Percentiles rank a stretch among this genome's conserved stretches.
Conservation (phyloP, 805 yeast species). For the Blastobotrys robertii region DNA sequence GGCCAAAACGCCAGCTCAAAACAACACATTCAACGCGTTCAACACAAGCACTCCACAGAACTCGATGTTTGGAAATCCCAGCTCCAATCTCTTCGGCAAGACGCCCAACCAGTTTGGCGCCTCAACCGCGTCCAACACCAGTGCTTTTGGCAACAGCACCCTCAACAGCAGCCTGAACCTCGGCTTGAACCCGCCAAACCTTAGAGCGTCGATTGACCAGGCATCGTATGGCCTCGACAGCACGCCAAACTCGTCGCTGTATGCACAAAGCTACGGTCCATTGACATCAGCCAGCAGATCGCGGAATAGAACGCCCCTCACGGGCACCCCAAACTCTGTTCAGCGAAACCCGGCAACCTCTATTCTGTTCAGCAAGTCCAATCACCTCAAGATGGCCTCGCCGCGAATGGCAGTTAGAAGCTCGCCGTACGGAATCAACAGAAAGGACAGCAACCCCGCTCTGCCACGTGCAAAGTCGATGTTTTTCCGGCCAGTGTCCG, state of each 20-base stretch:
- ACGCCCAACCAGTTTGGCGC: constrained; percentile 1
- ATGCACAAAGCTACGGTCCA: constrained; percentile 1
- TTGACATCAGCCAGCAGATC: constrained; percentile 5
- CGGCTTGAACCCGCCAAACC: neutral
- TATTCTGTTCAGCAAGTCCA: neutral
- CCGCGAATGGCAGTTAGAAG: constrained; percentile 5
- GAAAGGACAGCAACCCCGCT: neutral
- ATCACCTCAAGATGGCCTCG: constrained; percentile 10
- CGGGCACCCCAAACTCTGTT: constrained; percentile 1
- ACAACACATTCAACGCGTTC: constrained; percentile 6
- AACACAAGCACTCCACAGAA: neutral
- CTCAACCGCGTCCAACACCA: neutral
- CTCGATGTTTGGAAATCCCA: neutral
- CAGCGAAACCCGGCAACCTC: neutral
- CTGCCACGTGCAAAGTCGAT: constrained; percentile 1
- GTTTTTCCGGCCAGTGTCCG: neutral
- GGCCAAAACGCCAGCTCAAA: constrained; percentile 2
- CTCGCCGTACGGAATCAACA: constrained; percentile 9
- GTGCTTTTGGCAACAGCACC: constrained; percentile 2
- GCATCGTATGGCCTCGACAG: constrained; percentile 18
- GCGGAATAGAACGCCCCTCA: neutral
- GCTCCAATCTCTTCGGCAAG: constrained; percentile 2
- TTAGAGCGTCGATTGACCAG: constrained; percentile 22
- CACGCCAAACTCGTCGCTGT: constrained; percentile 11
- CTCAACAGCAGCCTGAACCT: constrained; percentile 6